phyloP scores from a whole-genome alignment of 148 eudicot species.

The Talinum fruticosum region DNA sequence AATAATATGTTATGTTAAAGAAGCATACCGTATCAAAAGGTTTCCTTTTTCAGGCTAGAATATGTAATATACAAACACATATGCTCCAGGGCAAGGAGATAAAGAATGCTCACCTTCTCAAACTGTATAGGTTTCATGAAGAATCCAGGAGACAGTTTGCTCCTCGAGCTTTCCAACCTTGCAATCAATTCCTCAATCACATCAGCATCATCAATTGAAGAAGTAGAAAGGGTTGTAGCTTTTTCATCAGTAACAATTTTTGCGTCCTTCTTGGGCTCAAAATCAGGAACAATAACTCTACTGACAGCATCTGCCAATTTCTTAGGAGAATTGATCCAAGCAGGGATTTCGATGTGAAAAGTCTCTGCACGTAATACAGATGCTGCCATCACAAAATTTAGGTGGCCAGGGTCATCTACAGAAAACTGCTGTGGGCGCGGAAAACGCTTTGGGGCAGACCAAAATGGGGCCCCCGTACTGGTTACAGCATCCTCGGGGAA shows the following conservation, averaged over 20 bases:
- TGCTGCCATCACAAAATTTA: conserved; percentile 48
- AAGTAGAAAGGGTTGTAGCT: conserved; percentile 49
- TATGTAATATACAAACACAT: not conserved
- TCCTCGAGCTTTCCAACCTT: conserved; percentile 38
- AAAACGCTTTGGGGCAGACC: conserved; percentile 84
- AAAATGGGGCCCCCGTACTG: conserved; percentile 61
- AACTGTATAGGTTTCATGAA: conserved; percentile 67
- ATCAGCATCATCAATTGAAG: conserved; percentile 64
- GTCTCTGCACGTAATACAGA: conserved; percentile 61
- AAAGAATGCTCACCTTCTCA: conserved; percentile 48
- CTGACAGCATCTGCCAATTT: conserved; percentile 47
- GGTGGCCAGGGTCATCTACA: conserved; percentile 45
- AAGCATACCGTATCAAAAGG: not conserved
- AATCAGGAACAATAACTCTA: conserved; percentile 64
- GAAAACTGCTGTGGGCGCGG: conserved; percentile 68
- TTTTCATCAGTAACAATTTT: conserved; percentile 76
- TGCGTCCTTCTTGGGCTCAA: conserved; percentile 56
- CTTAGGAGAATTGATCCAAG: conserved; percentile 47
- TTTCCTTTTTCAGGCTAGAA: not conserved
- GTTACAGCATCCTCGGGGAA: conserved; percentile 72
- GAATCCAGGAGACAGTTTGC: conserved; percentile 45
- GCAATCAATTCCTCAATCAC: conserved; percentile 48
- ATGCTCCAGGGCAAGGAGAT: not conserved
- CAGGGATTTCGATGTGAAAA: conserved; percentile 64
- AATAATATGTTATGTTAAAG: not conserved